These are phyloP conservation scores for Neophaeococcomyces aloes DNA, from an alignment of 2,329 filamentous ascomycete species.

Conservation along the genomic window DNA sequence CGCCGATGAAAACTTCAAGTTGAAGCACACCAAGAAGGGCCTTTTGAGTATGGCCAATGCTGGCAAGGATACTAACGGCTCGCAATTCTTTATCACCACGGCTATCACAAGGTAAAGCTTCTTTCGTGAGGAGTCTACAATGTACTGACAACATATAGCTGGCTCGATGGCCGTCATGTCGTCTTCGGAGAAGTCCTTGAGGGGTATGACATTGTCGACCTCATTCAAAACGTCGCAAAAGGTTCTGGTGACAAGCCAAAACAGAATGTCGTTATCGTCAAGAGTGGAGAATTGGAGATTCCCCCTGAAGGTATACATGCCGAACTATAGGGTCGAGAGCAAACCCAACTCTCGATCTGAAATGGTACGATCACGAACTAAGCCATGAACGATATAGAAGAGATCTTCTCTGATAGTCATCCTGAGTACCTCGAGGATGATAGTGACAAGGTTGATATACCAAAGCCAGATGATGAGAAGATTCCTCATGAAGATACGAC, in stretches of 20 bases:
- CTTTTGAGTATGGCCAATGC: constrained; percentile 57
- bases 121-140: background rate
- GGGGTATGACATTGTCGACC: constrained; percentile 55
- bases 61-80: constrained; percentile 39
- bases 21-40: constrained; percentile 56
- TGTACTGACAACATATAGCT: constrained; percentile 28
- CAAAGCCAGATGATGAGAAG: constrained; percentile 5
- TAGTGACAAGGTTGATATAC: constrained; percentile 2
- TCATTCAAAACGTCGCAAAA: constrained; percentile 55
- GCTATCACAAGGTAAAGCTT: constrained; percentile 41
- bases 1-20: constrained; percentile 61
- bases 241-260: constrained; percentile 46
- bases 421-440: constrained; percentile 15
- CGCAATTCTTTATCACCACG: constrained; percentile 59
- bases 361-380: constrained; percentile 7
- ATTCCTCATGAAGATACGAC: constrained; percentile 9
- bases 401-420: constrained; percentile 17
- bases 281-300: constrained; percentile 54
- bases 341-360: constrained; percentile 17
- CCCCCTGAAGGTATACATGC: constrained; percentile 56
- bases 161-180: constrained; percentile 55
- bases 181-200: constrained; percentile 61
- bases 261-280: constrained; percentile 52
- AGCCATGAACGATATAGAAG: constrained; percentile 7
- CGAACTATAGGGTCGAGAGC: constrained; percentile 46